A percentile compares a stretch with the other conserved stretches of the same genome.
Conservation (phyloP, 2,329 filamentous ascomycete genomes). For the Fusarium sp. region DNA sequence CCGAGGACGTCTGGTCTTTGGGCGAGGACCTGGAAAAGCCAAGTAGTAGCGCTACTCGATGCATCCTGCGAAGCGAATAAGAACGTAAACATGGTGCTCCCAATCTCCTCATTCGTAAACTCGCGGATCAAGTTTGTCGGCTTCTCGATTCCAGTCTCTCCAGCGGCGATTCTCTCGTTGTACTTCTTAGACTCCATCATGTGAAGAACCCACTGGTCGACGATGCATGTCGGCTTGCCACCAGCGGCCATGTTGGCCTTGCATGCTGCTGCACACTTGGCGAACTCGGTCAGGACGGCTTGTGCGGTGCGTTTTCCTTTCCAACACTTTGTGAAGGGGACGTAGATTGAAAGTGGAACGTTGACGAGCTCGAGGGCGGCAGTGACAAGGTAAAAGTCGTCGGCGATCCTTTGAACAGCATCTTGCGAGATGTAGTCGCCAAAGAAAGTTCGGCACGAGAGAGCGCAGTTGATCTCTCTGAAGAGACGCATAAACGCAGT, state of each 20-base stretch:
- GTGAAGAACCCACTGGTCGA: constrained; percentile 80
- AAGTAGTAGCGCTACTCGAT: constrained; percentile 64
- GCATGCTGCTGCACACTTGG: constrained; percentile 77
- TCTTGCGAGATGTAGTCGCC: constrained; percentile 82
- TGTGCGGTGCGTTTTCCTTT: constrained; percentile 81
- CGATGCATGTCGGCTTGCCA: constrained; percentile 76
- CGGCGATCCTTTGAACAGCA: constrained; percentile 78
- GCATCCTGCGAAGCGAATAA: constrained; percentile 67
- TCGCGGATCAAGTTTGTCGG: constrained; percentile 62
- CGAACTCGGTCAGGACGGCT: constrained; percentile 77
- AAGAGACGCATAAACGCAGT: constrained; percentile 78
- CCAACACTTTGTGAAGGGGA: constrained; percentile 83
- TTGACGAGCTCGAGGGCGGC: constrained; percentile 85
- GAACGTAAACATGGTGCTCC: constrained; percentile 64
- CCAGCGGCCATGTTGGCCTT: constrained; percentile 79
- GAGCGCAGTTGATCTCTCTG: constrained; percentile 81
- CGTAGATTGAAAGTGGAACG: constrained; percentile 75
- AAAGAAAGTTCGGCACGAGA: constrained; percentile 84
- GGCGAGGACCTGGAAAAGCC: constrained; percentile 64
- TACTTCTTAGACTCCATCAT: constrained; percentile 81
- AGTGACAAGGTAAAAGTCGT: constrained; percentile 84
- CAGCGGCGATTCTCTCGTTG: constrained; percentile 71
- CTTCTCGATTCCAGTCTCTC: constrained; percentile 56
- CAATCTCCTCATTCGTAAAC: constrained; percentile 63
- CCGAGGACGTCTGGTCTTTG: constrained; percentile 62